Conservation (phyloP, 331 rosid genomes). For the Spiraea crenata region DNA sequence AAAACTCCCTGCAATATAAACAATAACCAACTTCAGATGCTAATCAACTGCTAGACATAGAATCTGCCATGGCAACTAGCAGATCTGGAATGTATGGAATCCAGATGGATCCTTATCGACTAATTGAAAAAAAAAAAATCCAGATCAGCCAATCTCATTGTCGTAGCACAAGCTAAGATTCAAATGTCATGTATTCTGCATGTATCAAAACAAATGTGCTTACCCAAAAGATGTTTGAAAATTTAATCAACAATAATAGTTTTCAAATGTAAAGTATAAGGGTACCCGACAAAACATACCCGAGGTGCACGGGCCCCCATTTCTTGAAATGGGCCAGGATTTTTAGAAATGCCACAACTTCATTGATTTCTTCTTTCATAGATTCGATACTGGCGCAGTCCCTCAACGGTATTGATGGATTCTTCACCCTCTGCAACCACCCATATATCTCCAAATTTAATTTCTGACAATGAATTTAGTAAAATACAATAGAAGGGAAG, state of each 20-base stretch:
- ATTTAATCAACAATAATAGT: not conserved
- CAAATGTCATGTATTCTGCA: not conserved
- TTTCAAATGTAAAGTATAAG: not conserved
- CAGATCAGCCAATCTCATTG: not conserved
- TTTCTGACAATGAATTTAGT: conserved; percentile 12
- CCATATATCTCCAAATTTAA: conserved; percentile 30
- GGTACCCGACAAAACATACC: conserved; percentile 44
- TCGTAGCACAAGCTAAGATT: conserved; percentile 5
- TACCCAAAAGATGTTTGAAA: not conserved
- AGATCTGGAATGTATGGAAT: not conserved
- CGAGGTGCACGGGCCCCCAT: conserved; percentile 99
- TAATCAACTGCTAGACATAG: conserved; percentile 4
- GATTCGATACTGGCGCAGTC: conserved; percentile 86
- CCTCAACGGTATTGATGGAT: conserved; percentile 88
- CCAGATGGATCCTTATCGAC: conserved; percentile 2
- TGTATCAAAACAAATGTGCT: not conserved
- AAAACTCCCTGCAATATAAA: conserved; percentile 79
- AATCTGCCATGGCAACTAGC: not conserved
- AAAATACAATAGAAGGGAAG: conserved; percentile 15
- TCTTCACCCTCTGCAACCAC: conserved; percentile 90
- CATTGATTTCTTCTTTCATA: conserved; percentile 94
- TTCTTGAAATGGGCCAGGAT: conserved; percentile 91
- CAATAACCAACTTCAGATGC: conserved; percentile 26
- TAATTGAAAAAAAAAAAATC: not conserved
- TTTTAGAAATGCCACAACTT: conserved; percentile 91